A percentile compares a stretch with the other conserved stretches of the same genome.
Evolutionary conservation across 306 rosid genomes (phyloP).

Genomic region (Dryas alaskensis): DNA sequence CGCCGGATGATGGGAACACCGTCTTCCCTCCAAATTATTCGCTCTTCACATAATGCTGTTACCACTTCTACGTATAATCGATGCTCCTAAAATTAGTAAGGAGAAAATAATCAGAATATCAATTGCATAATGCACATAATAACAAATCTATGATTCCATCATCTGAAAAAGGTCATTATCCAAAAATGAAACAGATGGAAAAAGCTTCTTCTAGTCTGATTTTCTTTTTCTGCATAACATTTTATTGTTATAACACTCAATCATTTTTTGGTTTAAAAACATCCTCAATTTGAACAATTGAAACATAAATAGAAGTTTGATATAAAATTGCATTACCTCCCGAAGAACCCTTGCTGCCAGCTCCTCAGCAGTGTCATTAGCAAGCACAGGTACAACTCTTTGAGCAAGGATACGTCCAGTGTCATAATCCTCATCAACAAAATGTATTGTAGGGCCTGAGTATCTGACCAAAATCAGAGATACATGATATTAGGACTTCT

Average conservation of each 20-base stretch:
- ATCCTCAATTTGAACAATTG: not conserved
- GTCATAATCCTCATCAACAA: conserved; percentile 86
- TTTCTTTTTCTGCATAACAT: too few relatives aligned
- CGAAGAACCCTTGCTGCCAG: conserved; percentile 81
- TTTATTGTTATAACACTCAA: too few relatives aligned
- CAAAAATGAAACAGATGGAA: not conserved
- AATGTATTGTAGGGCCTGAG: conserved; percentile 88
- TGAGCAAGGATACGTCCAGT: conserved; percentile 91
- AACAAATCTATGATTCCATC: not conserved
- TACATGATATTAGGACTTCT: not conserved
- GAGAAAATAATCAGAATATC: not conserved
- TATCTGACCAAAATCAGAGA: conserved; percentile 40
- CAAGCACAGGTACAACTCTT: conserved; percentile 73
- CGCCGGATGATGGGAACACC: conserved; percentile 84
- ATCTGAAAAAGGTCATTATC: not conserved
- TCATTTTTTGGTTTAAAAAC: not conserved
- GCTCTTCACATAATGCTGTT: conserved; percentile 76
- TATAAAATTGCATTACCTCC: conserved; percentile 47
- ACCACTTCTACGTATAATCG: conserved; percentile 63
- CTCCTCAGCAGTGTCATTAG: conserved; percentile 66
- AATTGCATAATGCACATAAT: not conserved
- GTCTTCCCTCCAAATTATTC: conserved; percentile 75
- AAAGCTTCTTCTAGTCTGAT: not conserved
- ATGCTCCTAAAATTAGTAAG: conserved; percentile 57
- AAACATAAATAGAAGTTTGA: not conserved